Conservation (phyloP, 2,329 filamentous ascomycete genomes). For the Lachnellula arida region DNA sequence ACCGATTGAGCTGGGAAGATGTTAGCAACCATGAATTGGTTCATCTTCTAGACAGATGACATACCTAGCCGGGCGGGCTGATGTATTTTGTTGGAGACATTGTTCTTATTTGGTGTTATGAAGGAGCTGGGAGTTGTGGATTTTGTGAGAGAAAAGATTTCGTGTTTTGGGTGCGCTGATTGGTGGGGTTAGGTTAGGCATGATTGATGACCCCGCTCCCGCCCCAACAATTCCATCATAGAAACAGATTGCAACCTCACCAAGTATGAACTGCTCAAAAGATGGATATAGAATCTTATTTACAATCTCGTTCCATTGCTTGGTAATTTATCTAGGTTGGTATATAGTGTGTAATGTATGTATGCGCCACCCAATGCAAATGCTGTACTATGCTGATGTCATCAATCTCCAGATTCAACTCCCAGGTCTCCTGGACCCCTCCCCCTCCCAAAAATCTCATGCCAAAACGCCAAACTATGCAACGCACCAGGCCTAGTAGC, state of each 20-base stretch:
- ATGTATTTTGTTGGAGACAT: neutral
- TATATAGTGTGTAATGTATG: neutral
- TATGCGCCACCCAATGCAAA: neutral
- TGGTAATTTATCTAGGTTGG: neutral
- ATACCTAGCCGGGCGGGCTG: neutral
- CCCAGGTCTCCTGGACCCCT: neutral
- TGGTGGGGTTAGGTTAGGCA: no score
- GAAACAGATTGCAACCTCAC: neutral
- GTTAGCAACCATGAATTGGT: neutral
- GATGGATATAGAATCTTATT: neutral
- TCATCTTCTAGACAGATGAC: constrained; percentile 1
- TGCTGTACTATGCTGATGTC: neutral
- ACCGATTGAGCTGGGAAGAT: constrained; percentile 5
- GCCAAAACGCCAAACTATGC: neutral
- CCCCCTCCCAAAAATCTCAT: neutral
- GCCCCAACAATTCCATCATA: no score
- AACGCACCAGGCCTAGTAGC: neutral
- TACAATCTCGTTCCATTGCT: neutral
- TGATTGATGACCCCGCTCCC: no score
- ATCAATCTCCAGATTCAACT: neutral
- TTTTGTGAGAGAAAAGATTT: neutral
- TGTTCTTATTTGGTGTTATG: neutral
- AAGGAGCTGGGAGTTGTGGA: neutral
- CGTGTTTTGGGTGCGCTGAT: neutral
- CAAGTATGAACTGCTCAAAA: neutral